Conservation (phyloP, 1,139 yeast species). For the Magnusiomyces tetraspermus region DNA sequence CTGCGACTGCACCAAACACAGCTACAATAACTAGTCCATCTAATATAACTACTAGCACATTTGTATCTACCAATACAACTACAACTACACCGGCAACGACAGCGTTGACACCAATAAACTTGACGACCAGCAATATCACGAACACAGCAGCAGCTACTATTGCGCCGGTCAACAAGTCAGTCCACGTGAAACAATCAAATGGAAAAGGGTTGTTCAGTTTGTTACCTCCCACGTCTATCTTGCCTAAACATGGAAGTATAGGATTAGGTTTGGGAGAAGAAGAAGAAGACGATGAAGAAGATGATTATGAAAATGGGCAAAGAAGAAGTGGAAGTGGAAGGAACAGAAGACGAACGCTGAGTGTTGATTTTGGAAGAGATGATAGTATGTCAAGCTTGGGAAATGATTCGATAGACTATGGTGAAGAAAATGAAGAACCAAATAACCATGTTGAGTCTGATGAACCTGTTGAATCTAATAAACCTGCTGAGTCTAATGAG, state of each 20-base stretch:
- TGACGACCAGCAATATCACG: background rate
- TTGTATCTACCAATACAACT: too few species aligned
- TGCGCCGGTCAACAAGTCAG: background rate
- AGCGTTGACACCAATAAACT: background rate
- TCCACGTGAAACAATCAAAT: conserved; percentile 1
- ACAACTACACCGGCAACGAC: background rate
- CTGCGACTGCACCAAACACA: too few species aligned
- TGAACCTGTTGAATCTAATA: too few species aligned
- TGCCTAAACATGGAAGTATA: background rate
- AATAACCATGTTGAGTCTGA: too few species aligned
- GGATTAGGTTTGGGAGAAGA: background rate
- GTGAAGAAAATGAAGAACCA: background rate
- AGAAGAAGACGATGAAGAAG: background rate
- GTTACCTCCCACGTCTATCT: background rate
- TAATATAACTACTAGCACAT: too few species aligned
- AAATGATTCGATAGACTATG: background rate
- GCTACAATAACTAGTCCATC: too few species aligned
- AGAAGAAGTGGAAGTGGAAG: background rate
- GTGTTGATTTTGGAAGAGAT: background rate
- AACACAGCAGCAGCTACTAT: too few species aligned
- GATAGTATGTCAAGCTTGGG: background rate
- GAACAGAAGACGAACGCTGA: background rate
- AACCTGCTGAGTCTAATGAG: too few species aligned
- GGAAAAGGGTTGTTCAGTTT: background rate
- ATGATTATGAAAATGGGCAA: too few species aligned